Base-by-base conservation (phyloP, 768 basidiomycete species). In the Tylopilus plumbeoviolaceoides region DNA sequence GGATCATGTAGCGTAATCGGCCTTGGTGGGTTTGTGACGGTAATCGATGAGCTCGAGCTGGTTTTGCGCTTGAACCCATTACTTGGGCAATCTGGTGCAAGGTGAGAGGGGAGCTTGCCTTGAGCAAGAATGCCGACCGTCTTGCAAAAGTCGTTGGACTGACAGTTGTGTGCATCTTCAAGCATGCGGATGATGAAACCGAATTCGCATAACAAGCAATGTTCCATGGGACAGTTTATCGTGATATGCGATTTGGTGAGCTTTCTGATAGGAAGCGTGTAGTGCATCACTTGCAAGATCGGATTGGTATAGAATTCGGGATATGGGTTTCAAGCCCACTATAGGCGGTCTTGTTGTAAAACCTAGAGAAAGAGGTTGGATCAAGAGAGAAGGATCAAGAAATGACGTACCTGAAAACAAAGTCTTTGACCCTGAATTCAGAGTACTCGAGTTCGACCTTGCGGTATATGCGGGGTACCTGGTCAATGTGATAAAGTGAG, bases 381-480 rank as follows among this genome's bases (percentile, higher is more conserved):
- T 2, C 2, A 28, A 44, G 40, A 36, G 23, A 42, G 21, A 41
- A 1, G 46, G 40, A 30, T 21, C 5, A 2, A 21, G 4, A 27
- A 10, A 36, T 31, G 14, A 67, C 79, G 51, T 65, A 92, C 94
- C 81, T 95, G 63, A 99, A 99, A 70, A 98, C 95, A 63, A 99
- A 99, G 70, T 99, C 95, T 66, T 98, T 97, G 17, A 98, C 91
- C 5, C 95, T 97, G 63, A 99, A 99, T 63, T 95, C 95, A 36
- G 91, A 95, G 67, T 99, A 99, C 69, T 95, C 92, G 63, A 99
- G 98, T 70, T 98, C 95, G 15, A 97, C 94, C 62, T 86, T 87
- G 53, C 89, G 84, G 68, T 97, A 99, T 55, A 84, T 79, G 50
- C 79, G 81, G 1, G 95, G 91, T 44, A 93, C 80, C 27, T 82